Conservation (phyloP, 2,329 filamentous ascomycete species). For the Lasiodiplodia sp. region DNA sequence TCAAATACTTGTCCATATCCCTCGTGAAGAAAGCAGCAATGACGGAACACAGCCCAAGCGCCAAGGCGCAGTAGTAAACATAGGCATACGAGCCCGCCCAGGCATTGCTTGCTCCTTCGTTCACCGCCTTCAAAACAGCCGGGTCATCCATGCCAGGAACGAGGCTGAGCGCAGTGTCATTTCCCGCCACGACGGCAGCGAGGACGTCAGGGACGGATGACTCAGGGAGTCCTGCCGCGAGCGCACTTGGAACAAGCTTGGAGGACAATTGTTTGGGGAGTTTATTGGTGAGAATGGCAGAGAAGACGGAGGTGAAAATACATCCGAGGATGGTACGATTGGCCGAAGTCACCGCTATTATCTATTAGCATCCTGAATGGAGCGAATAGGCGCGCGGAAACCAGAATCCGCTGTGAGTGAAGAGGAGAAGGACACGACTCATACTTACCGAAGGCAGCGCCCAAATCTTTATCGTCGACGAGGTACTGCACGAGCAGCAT, state of each 20-base stretch:
- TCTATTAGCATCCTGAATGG: background rate
- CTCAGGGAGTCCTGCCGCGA: slow-evolving; percentile 33
- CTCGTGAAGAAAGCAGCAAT: slow-evolving; percentile 32
- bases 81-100: slow-evolving; percentile 36
- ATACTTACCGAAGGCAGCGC: slow-evolving; percentile 34
- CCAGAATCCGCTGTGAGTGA: background rate
- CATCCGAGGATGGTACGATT: slow-evolving; percentile 35
- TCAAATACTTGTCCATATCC: slow-evolving; percentile 37
- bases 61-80: slow-evolving; percentile 37
- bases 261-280: slow-evolving; percentile 34
- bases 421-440: no score
- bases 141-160: slow-evolving; percentile 32
- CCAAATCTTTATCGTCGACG: slow-evolving; percentile 32
- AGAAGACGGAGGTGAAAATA: slow-evolving; percentile 34
- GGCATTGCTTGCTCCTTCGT: slow-evolving; percentile 31
- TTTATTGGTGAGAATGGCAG: slow-evolving; percentile 38
- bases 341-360: slow-evolving; percentile 32
- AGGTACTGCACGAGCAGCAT: slow-evolving; percentile 34
- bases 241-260: slow-evolving; percentile 25
- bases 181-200: slow-evolving; percentile 32
- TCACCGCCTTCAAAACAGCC: slow-evolving; percentile 33
- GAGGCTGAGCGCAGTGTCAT: slow-evolving; percentile 29
- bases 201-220: slow-evolving; percentile 33
- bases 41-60: slow-evolving; percentile 33
- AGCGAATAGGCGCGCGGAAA: no score